Evolutionary conservation across 164 flowering plant genomes (phyloP), one percentile per base, ranked within the genome.

Genomic region (Magnolia changhungtana): DNA sequence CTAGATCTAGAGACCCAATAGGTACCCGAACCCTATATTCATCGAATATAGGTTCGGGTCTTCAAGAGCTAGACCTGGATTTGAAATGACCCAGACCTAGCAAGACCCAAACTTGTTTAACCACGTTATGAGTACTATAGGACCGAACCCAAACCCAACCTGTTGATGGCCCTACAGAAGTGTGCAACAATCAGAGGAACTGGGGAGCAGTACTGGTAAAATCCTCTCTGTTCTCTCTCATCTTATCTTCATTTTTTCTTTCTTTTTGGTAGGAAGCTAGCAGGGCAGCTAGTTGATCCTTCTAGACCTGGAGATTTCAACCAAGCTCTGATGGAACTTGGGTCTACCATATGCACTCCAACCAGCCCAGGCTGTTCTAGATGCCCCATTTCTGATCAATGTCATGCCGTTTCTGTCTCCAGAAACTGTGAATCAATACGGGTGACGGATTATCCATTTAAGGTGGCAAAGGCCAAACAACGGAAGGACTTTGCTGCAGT

Each of bases 291-390:
- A 76, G 99, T 96, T 81, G 99, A 96, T 84, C 90, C 88, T 77
- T 61, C 50, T 67, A 88, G 88, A 73, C 98, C 99, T 78, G 99
- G 99, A 78, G 99, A 96, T 84, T 92, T 96, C 83, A 96, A 96
- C 81, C 98, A 96, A 81, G 92, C 97, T 79, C 87, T 93, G 19
- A 93, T 93, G 99, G 99, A 96, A 84, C 96, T 93, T 66, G 98
- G 99, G 67, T 89, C 98, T 37, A 89, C 91, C 18, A 6, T 92
- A 65, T 96, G 99, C 90, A 90, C 89, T 65, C 88, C 89, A 68
- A 73, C 79, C 50, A 90, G 78, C 79, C 99, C 99, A 49, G 84
- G 82, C 78, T 96, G 99, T 80, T 83, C 90, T 31, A 27, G 78
- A 50, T 96, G 99, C 77, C 98, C 98, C 63, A 70, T 90, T 72